These are phyloP conservation scores for Lupinus albus DNA, from an alignment of 306 rosid species.

Conservation along the genomic window DNA sequence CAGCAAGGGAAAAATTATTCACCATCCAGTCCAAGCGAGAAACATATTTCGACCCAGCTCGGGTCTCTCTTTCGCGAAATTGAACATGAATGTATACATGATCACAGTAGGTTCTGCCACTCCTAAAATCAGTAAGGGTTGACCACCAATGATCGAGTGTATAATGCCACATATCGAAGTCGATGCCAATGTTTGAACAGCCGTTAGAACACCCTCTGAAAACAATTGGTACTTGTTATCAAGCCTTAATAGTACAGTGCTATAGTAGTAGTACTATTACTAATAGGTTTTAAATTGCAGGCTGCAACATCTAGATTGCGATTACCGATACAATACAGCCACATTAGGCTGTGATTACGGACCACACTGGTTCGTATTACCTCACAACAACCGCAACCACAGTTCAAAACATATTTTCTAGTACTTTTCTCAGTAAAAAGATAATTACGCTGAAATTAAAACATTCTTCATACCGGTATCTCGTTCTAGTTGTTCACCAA, in stretches of 20 bases:
- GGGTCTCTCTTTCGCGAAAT: conserved; percentile 80
- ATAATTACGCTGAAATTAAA: conserved; percentile 14
- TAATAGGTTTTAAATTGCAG: too few species aligned
- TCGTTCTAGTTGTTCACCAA: conserved; percentile 80
- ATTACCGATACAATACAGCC: too few species aligned
- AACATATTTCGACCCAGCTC: conserved; percentile 75
- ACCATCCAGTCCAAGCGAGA: conserved; percentile 96
- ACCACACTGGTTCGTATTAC: too few species aligned
- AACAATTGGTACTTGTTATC: not conserved
- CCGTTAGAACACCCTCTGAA: conserved; percentile 85
- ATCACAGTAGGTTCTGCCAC: conserved; percentile 99
- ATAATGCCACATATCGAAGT: conserved; percentile 87
- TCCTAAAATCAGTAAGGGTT: conserved; percentile 85
- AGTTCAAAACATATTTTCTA: not conserved
- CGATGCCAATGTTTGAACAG: conserved; percentile 90
- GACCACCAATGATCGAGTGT: conserved; percentile 92
- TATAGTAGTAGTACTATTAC: not conserved
- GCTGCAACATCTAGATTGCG: too few species aligned
- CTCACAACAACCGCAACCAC: too few species aligned
- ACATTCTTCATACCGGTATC: conserved; percentile 61
- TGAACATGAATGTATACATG: conserved; percentile 93
- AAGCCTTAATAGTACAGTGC: not conserved
- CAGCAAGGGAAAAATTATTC: not conserved
- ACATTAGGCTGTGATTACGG: too few species aligned
- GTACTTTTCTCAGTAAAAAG: not conserved